Conservation (phyloP, 2,329 filamentous ascomycete species). For the Lecanosticta acicola region DNA sequence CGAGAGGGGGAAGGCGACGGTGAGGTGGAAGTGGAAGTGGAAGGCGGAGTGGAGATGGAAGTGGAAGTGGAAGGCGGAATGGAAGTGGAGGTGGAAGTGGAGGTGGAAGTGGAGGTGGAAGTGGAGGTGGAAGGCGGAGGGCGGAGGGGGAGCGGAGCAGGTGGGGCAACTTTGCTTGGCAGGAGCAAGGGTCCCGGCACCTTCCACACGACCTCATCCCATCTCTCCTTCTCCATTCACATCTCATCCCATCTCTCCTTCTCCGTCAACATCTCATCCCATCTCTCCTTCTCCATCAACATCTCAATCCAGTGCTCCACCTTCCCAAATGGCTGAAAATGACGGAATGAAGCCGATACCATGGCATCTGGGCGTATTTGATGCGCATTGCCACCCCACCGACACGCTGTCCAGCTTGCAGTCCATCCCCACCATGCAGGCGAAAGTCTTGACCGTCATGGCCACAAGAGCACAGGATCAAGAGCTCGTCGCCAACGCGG, state of each 20-base stretch:
- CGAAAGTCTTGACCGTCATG: conserved; percentile 66
- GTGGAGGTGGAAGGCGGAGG: no score
- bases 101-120: neutral
- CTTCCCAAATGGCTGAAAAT: neutral
- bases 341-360: conserved; percentile 40
- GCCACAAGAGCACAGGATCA: conserved; percentile 71
- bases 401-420: conserved; percentile 63
- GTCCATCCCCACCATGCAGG: conserved; percentile 59
- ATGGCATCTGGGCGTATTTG: conserved; percentile 66
- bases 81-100: neutral
- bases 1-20: no score
- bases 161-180: neutral
- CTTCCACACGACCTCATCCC: neutral
- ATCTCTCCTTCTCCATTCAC: neutral
- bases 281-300: neutral
- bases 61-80: no score
- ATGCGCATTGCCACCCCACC: conserved; percentile 80
- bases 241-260: neutral
- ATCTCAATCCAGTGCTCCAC: neutral
- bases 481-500: conserved; percentile 60
- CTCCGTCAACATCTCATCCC: neutral
- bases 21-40: no score
- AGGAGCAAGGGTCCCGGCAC: neutral
- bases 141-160: neutral
- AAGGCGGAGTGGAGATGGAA: no score